A percentile compares a stretch with the other conserved stretches of the same genome.
Evolutionary conservation across 2,329 filamentous ascomycete genomes (phyloP).

Genomic region (Myotisia sp.): DNA sequence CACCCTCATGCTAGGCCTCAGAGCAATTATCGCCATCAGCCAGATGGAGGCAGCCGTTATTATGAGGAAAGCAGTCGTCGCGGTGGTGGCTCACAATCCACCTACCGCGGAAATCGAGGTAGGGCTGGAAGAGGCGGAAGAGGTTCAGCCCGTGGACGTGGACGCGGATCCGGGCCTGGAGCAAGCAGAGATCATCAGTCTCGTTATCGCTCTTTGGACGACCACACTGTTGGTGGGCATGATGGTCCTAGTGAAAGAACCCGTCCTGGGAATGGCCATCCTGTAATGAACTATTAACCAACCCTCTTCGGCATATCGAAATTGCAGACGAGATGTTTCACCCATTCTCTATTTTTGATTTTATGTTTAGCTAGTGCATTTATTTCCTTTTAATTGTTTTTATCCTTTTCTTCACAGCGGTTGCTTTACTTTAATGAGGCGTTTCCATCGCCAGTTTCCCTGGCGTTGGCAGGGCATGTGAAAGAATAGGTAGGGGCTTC

Average conservation of each 20-base stretch:
- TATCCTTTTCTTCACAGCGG: too few relatives aligned
- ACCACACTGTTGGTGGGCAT: slow-evolving; percentile 27
- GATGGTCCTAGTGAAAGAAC: slow-evolving; percentile 22
- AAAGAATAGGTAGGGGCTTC: too few relatives aligned
- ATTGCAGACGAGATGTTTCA: too few relatives aligned
- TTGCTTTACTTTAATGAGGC: too few relatives aligned
- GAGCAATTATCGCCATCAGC: slow-evolving; percentile 18
- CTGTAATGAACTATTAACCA: slow-evolving; percentile 29
- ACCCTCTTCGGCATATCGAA: neutral
- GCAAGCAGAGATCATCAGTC: slow-evolving; percentile 38
- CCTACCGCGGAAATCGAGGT: slow-evolving; percentile 20
- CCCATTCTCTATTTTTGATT: too few relatives aligned
- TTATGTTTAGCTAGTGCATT: too few relatives aligned
- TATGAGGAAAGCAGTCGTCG: slow-evolving; percentile 32
- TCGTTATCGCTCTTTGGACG: slow-evolving; percentile 54
- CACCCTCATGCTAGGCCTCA: slow-evolving; percentile 13
- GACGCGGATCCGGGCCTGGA: slow-evolving; percentile 29
- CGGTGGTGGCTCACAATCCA: slow-evolving; percentile 11
- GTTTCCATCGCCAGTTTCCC: too few relatives aligned
- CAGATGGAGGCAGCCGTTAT: slow-evolving; percentile 19
- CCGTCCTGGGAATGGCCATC: slow-evolving; percentile 16
- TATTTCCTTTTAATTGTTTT: too few relatives aligned
- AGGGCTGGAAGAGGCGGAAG: slow-evolving; percentile 32
- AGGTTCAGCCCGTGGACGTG: slow-evolving; percentile 28
- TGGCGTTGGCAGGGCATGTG: too few relatives aligned